Evolutionary conservation across 2,329 filamentous ascomycete genomes (phyloP).

Genomic region (Chaetoscypha palmicola): DNA sequence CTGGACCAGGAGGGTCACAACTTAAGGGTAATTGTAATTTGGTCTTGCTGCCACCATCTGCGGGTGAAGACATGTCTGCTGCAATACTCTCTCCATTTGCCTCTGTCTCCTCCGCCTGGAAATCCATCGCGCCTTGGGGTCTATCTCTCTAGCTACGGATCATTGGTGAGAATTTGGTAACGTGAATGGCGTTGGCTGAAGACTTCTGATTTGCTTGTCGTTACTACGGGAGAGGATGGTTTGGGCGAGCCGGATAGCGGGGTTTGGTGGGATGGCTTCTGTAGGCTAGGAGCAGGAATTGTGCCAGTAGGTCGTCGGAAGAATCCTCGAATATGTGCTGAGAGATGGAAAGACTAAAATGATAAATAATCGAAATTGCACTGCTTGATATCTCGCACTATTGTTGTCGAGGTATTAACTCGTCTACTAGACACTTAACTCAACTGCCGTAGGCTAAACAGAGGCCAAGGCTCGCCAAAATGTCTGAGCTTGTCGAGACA

Average conservation of each 20-base stretch:
- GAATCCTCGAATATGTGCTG: no score
- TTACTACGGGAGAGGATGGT: neutral
- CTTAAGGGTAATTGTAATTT: constrained; percentile 66
- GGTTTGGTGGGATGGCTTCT: neutral
- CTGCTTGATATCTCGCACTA: no score
- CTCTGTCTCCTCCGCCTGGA: neutral
- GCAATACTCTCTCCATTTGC: neutral
- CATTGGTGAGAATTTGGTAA: neutral
- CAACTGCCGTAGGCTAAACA: no score
- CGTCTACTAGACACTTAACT: no score
- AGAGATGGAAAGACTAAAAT: no score
- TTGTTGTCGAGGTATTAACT: no score
- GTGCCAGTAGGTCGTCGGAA: no score
- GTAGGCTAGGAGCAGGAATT: no score
- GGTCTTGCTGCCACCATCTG: constrained; percentile 25
- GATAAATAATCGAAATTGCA: no score
- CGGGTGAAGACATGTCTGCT: neutral
- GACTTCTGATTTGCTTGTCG: neutral
- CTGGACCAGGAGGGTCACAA: constrained; percentile 73
- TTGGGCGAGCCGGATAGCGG: neutral
- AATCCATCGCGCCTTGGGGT: neutral
- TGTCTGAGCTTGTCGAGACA: no score
- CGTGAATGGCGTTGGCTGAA: neutral
- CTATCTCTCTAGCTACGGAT: neutral
- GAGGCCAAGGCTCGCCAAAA: no score